Evolutionary conservation across 768 basidiomycete species (phyloP), one percentile per base, ranked within the genome.

Genomic region (Hemileccinum rubropunctum): DNA sequence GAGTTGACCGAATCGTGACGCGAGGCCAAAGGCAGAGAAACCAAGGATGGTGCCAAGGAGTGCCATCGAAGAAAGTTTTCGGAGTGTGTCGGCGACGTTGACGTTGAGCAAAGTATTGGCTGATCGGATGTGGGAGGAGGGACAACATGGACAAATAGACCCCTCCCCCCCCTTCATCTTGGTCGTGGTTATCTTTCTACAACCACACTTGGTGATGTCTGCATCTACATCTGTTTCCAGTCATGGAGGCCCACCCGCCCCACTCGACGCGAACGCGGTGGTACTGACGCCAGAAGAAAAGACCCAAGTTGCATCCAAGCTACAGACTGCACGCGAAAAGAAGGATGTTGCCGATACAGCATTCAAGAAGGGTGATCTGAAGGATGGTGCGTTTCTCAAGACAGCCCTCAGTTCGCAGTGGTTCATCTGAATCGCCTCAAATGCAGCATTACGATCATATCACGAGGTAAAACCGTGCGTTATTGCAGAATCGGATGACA

Each of bases 1-100:
- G 20, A 97, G 82, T 71, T 95, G 92, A 59, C 89, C 91, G 52
- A 92, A 75, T 51, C 94, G 79, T 17, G 86, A 83, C 18, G 84
- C 84, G 51, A 97, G 84, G 37, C 93, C 93, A 63, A 92, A 86
- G 49, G 79, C 68, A 3, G 89, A 87, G 70, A 90, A 90, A 36
- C 89, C 88, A 63, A 90, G 66, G 54, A 91, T 70, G 63, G 81
- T 88, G 43, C 81, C 71, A 48, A 87, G 72, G 62, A 90, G 71
- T 36, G 86, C 64, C 84, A 88, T 89, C 48, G 39, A n/a, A 15
- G 30, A 37, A 14, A 4, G 17, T 32, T 42, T 47, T 13, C 20
- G 49, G 51, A 39, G 45, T 11, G 26, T 53, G 47, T 57, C 52
- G 50, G 50, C 36, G 47, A 45, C 21, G 7, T 35, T 18, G 33